Conservation (phyloP, 148 eudicot genomes). For the Limonium bicolor region DNA sequence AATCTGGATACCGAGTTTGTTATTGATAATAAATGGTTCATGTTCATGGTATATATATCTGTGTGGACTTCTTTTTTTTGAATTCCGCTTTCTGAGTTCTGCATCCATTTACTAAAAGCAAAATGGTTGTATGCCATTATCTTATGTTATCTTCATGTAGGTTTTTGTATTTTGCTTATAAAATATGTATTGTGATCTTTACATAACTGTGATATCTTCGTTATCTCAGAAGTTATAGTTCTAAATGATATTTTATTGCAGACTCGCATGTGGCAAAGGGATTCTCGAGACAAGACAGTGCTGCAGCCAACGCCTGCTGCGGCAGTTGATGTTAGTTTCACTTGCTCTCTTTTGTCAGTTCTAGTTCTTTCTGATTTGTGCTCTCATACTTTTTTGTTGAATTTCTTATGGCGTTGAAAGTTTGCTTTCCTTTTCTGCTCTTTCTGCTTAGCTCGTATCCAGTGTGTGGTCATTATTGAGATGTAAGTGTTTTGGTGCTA, state of each 20-base stretch:
- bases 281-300: slow-evolving; percentile 62
- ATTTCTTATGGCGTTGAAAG: background rate
- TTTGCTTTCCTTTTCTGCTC: background rate
- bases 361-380: no score
- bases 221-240: background rate
- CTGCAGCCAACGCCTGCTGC: slow-evolving; percentile 94
- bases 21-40: background rate
- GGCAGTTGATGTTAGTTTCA: slow-evolving; percentile 70
- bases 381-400: no score
- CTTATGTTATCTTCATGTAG: no score
- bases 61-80: no score
- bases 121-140: no score
- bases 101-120: no score
- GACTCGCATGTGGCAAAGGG: slow-evolving; percentile 86
- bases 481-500: slow-evolving; percentile 1
- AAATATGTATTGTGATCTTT: no score
- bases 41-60: no score
- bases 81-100: no score
- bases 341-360: background rate
- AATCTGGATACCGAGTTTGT: background rate
- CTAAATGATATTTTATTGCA: slow-evolving; percentile 10
- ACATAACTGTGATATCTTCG: background rate
- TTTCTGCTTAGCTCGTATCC: background rate
- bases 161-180: no score
- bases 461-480: background rate